These are phyloP conservation scores for Colletotrichum scovillei DNA, from an alignment of 2,329 filamentous ascomycete genomes.

Conservation along the genomic window DNA sequence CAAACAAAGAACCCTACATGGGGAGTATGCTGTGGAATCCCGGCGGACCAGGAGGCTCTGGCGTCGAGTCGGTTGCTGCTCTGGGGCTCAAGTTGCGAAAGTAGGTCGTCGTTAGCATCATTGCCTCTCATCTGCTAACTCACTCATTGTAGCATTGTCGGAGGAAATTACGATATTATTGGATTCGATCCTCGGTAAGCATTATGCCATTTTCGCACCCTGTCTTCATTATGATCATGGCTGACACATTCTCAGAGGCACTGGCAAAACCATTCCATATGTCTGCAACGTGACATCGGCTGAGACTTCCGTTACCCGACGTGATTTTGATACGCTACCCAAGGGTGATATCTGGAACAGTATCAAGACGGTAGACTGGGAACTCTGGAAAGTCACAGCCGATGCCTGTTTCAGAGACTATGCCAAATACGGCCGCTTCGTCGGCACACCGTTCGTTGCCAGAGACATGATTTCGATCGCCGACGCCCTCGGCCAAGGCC, in stretches of 20 bases:
- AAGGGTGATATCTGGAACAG: background rate
- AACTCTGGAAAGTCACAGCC: background rate
- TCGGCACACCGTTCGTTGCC: conserved; percentile 43
- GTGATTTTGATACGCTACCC: background rate
- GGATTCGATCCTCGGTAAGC: background rate
- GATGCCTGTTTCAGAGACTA: background rate
- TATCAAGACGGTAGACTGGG: background rate
- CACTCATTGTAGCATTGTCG: background rate
- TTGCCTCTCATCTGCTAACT: background rate
- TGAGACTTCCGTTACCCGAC: background rate
- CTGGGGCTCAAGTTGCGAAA: background rate
- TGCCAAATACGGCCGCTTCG: background rate
- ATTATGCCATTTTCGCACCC: background rate
- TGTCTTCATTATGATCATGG: accelerated
- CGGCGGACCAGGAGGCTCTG: background rate
- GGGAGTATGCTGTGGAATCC: background rate
- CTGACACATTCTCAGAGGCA: background rate
- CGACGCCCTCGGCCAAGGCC: conserved; percentile 54
- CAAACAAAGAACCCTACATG: background rate
- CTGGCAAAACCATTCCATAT: background rate
- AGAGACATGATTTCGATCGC: conserved; percentile 57
- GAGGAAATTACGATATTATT: background rate
- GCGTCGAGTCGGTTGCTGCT: background rate
- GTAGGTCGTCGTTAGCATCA: background rate
- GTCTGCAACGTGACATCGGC: background rate